phyloP scores from a whole-genome alignment of 371 early-diverging fungal genomes.

The Mucor indicus region DNA sequence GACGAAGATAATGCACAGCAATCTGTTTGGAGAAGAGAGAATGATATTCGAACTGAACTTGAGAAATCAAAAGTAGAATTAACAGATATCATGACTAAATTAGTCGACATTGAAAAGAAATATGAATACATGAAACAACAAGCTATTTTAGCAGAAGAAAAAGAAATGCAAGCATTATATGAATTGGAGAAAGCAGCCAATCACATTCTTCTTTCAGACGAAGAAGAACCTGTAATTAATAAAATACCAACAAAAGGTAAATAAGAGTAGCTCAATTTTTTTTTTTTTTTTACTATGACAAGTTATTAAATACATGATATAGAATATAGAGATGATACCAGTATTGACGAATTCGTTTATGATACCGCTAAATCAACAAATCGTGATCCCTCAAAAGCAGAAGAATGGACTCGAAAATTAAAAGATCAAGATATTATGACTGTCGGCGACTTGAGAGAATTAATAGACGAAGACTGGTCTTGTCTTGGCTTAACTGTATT shows the following conservation, averaged over 20 bases:
- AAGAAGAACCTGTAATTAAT: not conserved
- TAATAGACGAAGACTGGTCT: constrained; percentile 73
- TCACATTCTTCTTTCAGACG: constrained; percentile 1
- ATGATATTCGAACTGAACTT: constrained; percentile 31
- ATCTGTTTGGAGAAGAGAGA: constrained; percentile 40
- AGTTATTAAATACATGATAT: too few relatives aligned
- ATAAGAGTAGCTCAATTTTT: not conserved
- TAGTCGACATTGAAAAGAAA: constrained; percentile 26
- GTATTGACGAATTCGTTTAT: constrained; percentile 62
- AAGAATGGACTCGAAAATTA: constrained; percentile 63
- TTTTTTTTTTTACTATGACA: not conserved
- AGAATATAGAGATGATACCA: constrained; percentile 53
- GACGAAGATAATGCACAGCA: constrained; percentile 22
- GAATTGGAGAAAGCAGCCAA: constrained; percentile 10
- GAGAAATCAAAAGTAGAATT: constrained; percentile 29
- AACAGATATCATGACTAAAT: constrained; percentile 14
- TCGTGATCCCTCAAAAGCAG: constrained; percentile 60
- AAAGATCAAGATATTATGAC: constrained; percentile 75
- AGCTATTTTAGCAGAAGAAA: constrained; percentile 28
- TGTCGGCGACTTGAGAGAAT: constrained; percentile 67
- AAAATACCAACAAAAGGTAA: constrained; percentile 2
- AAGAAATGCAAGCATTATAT: constrained; percentile 14
- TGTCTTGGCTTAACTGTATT: constrained; percentile 76
- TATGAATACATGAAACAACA: constrained; percentile 23
- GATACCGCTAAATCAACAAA: constrained; percentile 63